Evolutionary conservation across 805 yeast species (phyloP).

Genomic region (Teunomyces gatunensis): DNA sequence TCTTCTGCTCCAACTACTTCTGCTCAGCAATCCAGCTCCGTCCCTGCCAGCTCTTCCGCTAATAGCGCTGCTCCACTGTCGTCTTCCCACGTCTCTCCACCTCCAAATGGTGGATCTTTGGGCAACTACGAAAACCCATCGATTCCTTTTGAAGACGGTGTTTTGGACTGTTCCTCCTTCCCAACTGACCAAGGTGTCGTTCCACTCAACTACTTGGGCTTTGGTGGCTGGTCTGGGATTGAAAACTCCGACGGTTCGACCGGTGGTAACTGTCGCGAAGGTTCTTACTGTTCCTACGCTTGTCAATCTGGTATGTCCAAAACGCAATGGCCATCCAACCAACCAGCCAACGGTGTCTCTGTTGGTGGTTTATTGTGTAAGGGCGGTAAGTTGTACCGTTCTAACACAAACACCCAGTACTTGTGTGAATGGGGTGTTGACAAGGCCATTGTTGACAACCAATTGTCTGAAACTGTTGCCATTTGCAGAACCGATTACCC

Average conservation of each 20-base stretch:
- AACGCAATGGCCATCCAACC: slow-evolving; percentile 93
- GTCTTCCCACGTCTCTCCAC: slow-evolving; percentile 10
- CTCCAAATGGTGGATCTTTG: slow-evolving; percentile 47
- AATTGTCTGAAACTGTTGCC: slow-evolving; percentile 68
- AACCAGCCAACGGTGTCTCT: slow-evolving; percentile 86
- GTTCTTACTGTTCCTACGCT: slow-evolving; percentile 94
- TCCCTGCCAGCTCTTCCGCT: slow-evolving; percentile 11
- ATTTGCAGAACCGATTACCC: slow-evolving; percentile 99
- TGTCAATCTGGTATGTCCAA: slow-evolving; percentile 99
- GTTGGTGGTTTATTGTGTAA: slow-evolving; percentile 91
- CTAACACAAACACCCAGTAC: slow-evolving; percentile 63
- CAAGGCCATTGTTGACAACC: slow-evolving; percentile 65
- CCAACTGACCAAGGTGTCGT: slow-evolving; percentile 85
- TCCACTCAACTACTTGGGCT: slow-evolving; percentile 64
- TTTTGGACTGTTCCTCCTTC: slow-evolving; percentile 61
- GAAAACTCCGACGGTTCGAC: slow-evolving; percentile 58
- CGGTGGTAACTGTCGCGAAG: slow-evolving; percentile 76
- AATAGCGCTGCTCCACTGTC: slow-evolving; percentile 14
- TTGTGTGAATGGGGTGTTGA: slow-evolving; percentile 87
- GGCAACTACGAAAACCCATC: slow-evolving; percentile 55
- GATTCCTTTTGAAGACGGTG: slow-evolving; percentile 69
- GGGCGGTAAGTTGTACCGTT: slow-evolving; percentile 77
- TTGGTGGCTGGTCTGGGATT: slow-evolving; percentile 84
- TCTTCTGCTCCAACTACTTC: slow-evolving; percentile 17
- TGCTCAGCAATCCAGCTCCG: slow-evolving; percentile 13